Percentiles rank a stretch among this genome's conserved stretches.
Conservation (phyloP, 331 rosid genomes). For the Dryas integrifolia region DNA sequence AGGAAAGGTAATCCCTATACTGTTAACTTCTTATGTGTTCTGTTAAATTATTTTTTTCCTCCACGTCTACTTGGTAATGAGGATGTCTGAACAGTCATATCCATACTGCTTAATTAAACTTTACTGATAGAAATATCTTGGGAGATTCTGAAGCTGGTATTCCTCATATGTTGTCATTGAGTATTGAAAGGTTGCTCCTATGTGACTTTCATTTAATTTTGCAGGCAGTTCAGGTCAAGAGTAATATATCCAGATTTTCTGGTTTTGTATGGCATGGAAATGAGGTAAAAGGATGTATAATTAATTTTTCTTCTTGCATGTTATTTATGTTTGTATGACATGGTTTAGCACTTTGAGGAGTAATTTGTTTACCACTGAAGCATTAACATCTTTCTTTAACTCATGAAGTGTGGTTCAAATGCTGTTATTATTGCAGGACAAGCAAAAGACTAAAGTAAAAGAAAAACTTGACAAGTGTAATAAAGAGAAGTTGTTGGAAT, state of each 20-base stretch:
- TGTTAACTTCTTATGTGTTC: conserved; percentile 15
- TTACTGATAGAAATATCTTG: neutral
- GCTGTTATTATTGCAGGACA: conserved; percentile 58
- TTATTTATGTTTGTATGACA: neutral
- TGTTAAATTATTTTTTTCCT: conserved; percentile 4
- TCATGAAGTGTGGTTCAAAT: conserved; percentile 6
- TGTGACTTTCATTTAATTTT: conserved; percentile 27
- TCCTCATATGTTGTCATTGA: conserved; percentile 5
- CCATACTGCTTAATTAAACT: conserved; percentile 12
- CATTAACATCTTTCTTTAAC: neutral
- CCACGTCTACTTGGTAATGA: conserved; percentile 11
- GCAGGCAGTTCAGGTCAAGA: conserved; percentile 86
- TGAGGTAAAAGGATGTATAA: conserved; percentile 46
- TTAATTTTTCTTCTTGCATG: neutral
- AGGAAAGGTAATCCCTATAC: conserved; percentile 67
- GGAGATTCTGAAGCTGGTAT: conserved; percentile 18
- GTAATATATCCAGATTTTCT: conserved; percentile 86
- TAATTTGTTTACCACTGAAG: neutral
- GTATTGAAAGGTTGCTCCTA: conserved; percentile 8
- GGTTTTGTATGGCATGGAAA: conserved; percentile 93
- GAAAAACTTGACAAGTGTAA: conserved; percentile 87
- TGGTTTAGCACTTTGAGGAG: neutral
- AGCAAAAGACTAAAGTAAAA: conserved; percentile 77
- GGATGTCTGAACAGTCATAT: neutral
- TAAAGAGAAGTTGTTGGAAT: conserved; percentile 85